Evolutionary conservation across 768 basidiomycete species (phyloP), one percentile per base, ranked within the genome.

Genomic region (Boletus edulis): DNA sequence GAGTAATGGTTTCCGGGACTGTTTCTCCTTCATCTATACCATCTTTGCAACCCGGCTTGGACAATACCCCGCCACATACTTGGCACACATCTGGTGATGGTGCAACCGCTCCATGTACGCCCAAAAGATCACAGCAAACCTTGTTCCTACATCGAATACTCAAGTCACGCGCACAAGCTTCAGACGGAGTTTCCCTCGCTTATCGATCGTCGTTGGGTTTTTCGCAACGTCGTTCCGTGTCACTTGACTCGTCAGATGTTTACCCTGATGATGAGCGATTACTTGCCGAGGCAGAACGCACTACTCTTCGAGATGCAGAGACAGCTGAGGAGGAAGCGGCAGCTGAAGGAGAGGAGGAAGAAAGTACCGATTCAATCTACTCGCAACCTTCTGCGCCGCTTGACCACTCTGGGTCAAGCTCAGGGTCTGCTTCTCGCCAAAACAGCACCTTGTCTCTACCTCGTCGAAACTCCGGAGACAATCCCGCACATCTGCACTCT

Each of bases 371-470:
- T 11, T 71, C 69, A 0, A 14, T 44, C 7, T 69, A 69, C 46
- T 69, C 69, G 4, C 67, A 69, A 49, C 32, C 15, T 6, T 69
- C 69, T 40, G 67, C 65, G 13, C 37, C 50, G 2, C 1, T 57
- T 4, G 62, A 67, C 18, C 62, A 67, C 22, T 13, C 51, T 5
- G 15, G 22, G 2, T 52, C 44, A 11, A 29, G 58, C 2, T 38
- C 58, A 20, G 54, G 51, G 3, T 38, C 46, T 14, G 2, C 35
- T 29, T 49, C 62, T 43, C 50, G 47, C 40, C 55, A 34, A 20
- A 41, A 46, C 12, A 42, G 38, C 34, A 7, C 49, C 27, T 12
- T 9, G 15, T 47, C 52, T 13, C 2, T 45, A 2, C 15, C 47
- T n/a, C 66, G 54, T 45, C 54, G 55, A 32, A 56, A 24, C 49